These are phyloP conservation scores for Volvox reticuliferus DNA, from an alignment of 139 green algal species.

Conservation along the genomic window DNA sequence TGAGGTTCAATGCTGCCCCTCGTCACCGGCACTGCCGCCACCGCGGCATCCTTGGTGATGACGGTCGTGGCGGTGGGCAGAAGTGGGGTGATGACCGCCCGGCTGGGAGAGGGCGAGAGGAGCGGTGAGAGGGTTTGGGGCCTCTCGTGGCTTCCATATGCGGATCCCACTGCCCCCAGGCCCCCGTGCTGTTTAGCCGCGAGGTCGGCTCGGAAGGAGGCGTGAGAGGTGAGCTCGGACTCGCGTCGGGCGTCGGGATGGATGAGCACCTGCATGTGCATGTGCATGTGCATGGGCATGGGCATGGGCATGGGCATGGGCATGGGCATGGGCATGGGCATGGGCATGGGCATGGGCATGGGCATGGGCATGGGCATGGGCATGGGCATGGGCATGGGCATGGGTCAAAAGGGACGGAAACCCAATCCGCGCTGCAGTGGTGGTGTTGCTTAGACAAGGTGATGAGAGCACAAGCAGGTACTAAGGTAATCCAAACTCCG, in stretches of 20 bases:
- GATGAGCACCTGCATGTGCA: slow-evolving; percentile 2
- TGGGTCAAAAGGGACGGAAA: too few relatives aligned
- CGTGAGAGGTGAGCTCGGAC: slow-evolving; percentile 3
- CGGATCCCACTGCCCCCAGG: neutral
- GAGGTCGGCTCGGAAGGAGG: neutral
- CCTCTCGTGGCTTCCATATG: neutral
- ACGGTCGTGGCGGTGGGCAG: neutral
- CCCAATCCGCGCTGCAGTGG: too few relatives aligned
- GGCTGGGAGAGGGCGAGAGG: neutral
- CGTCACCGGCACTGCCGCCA: neutral
- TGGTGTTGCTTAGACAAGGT: too few relatives aligned
- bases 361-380: too few relatives aligned
- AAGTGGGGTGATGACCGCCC: neutral
- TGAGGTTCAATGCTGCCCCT: neutral
- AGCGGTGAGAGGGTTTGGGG: neutral
- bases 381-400: too few relatives aligned
- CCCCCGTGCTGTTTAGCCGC: neutral
- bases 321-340: too few relatives aligned
- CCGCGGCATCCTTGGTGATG: neutral
- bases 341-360: too few relatives aligned
- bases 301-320: too few relatives aligned
- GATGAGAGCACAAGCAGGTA: too few relatives aligned
- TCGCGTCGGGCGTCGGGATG: slow-evolving; percentile 24
- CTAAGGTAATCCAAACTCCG: too few relatives aligned
- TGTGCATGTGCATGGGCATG: too few relatives aligned